Percentiles rank a stretch among this genome's conserved stretches.
Evolutionary conservation across 345 rosid genomes (phyloP).

Genomic region (Viola odorata): DNA sequence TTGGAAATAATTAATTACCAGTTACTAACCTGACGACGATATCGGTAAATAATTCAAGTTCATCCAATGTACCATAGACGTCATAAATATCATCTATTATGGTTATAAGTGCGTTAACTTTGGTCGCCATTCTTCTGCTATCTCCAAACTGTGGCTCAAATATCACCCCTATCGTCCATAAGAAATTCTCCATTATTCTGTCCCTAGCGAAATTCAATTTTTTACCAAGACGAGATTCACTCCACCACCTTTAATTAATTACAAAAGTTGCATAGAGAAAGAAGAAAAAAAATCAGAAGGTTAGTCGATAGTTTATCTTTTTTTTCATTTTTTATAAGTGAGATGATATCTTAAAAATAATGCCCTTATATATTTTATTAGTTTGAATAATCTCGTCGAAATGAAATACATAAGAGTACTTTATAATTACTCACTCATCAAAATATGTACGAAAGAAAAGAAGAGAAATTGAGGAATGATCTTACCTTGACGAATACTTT

Average conservation of each 20-base stretch:
- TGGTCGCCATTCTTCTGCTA: constrained; percentile 24
- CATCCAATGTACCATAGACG: constrained; percentile 36
- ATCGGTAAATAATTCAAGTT: constrained; percentile 26
- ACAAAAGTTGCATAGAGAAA: too few species aligned
- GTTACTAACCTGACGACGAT: constrained; percentile 6
- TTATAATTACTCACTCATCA: background rate
- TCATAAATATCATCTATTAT: constrained; percentile 40
- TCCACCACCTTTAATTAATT: constrained; percentile 35
- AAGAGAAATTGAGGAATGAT: too few species aligned
- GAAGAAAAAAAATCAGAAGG: background rate
- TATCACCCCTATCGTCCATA: constrained; percentile 26
- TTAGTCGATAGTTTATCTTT: background rate
- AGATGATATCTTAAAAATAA: background rate
- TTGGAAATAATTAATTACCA: background rate
- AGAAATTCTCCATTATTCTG: constrained; percentile 30
- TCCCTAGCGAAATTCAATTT: constrained; percentile 34
- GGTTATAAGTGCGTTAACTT: constrained; percentile 17
- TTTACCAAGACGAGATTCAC: constrained; percentile 17
- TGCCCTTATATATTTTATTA: background rate
- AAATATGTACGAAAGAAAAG: background rate
- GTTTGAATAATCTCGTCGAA: background rate
- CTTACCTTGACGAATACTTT: constrained; percentile 27
- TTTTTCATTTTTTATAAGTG: background rate
- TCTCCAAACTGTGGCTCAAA: constrained; percentile 23
- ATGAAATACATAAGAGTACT: background rate